These are phyloP conservation scores for Aspergillus latus DNA, from an alignment of 2,329 filamentous ascomycete genomes.

Conservation along the genomic window DNA sequence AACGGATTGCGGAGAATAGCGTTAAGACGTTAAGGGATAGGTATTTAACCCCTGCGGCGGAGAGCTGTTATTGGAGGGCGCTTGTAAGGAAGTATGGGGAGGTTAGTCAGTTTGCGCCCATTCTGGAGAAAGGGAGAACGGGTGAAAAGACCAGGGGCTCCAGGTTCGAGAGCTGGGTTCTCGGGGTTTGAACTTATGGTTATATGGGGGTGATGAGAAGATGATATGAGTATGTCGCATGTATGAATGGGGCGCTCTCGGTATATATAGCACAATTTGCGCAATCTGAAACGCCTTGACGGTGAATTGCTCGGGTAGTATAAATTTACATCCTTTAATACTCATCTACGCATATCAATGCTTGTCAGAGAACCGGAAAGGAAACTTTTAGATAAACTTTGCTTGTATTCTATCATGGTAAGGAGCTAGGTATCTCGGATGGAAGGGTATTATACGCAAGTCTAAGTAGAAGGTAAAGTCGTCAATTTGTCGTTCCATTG, in stretches of 20 bases:
- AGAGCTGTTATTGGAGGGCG: conserved; percentile 57
- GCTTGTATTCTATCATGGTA: no score
- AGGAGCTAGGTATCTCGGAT: no score
- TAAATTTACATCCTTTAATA: no score
- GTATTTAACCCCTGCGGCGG: conserved; percentile 56
- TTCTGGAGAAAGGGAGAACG: conserved; percentile 32
- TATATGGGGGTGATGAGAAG: not conserved
- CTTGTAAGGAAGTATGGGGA: conserved; percentile 42
- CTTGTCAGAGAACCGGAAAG: no score
- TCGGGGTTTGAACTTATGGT: conserved; percentile 10
- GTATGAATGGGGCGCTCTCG: not conserved
- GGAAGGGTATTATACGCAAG: no score
- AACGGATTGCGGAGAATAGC: conserved; percentile 52
- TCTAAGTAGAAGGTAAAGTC: not conserved
- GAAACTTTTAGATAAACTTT: no score
- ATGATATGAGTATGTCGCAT: not conserved
- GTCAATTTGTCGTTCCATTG: not conserved
- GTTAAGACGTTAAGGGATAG: conserved; percentile 51
- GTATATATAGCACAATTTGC: not conserved
- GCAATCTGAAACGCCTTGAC: no score
- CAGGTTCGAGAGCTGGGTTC: conserved; percentile 44
- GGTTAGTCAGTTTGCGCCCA: conserved; percentile 44
- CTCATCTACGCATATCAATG: no score
- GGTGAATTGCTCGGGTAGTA: no score
- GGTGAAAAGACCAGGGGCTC: conserved; percentile 34